Evolutionary conservation across 306 rosid species (phyloP), one percentile per base, ranked within the genome.

Genomic region (Prunus mongolica): DNA sequence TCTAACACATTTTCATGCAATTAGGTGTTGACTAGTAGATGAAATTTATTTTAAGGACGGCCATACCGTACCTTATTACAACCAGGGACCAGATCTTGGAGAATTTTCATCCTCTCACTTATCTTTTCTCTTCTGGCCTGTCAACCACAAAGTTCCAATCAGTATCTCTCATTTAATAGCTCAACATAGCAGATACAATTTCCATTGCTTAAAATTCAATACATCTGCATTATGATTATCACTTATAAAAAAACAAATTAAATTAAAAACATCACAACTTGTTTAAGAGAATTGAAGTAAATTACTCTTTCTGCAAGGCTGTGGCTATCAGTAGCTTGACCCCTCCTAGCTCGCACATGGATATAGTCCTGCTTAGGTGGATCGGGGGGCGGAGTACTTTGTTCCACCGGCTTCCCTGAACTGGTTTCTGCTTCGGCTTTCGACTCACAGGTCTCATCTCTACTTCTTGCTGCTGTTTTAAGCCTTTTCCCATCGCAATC

Each of bases 101-200:
- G 98, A 84, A 83, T 82, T 85, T 89, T 93, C 98, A 93, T 93
- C 86, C 98, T 89, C 76, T 93, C 98, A 68, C 97, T 88, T 72
- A 93, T 93, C 90, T 93, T 93, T 84, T 93, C 98, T 79, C 98
- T 87, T 84, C 98, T 88, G 70, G 98, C 98, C 98, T 93, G 96
- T 82, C 74, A 82, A 84, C 22, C 51, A 79, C 38, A 78, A 9
- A 65, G 50, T 71, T 82, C 79, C 74, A 80, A 71, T 82, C 44
- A 82, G 69, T 75, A 72, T 63, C 32, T 56, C 74, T 4, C 73
- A 66, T 78, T 69, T 67, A 75, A 75, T 5, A 81, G 41, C 76
- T 57, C 67, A 30, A 69, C 67, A 32, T 28, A 18, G 72, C 27
- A 12, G 65, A 2, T 30, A 19, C 22, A 86, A 76, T 72, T 77